These are phyloP conservation scores for Paspalum notatum DNA, from an alignment of 176 grass and related monocot species.

Conservation along the genomic window DNA sequence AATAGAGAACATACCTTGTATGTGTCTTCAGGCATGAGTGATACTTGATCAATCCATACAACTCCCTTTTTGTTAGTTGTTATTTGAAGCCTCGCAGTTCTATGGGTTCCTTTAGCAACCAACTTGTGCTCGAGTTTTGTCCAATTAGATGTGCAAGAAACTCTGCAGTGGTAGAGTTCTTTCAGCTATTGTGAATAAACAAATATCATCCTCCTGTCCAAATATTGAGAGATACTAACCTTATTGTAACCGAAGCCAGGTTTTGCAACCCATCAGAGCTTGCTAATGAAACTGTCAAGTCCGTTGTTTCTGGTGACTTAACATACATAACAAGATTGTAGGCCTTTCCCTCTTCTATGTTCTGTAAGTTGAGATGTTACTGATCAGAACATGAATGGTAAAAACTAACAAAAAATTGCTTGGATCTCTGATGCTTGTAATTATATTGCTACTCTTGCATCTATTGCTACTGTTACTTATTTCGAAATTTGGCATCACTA, in stretches of 20 bases:
- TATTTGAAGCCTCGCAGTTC: conserved; percentile 55
- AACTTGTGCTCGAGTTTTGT: conserved; percentile 53
- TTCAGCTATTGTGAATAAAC: neutral
- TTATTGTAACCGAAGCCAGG: conserved; percentile 59
- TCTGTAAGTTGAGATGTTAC: conserved; percentile 63
- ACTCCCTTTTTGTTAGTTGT: conserved; percentile 52
- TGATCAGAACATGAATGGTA: neutral
- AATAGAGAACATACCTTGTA: conserved; percentile 44
- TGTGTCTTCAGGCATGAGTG: conserved; percentile 64
- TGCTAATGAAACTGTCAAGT: conserved; percentile 67
- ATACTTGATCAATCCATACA: conserved; percentile 71
- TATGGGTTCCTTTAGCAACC: conserved; percentile 46
- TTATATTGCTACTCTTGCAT: neutral
- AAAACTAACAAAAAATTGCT: neutral
- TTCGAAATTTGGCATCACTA: neutral
- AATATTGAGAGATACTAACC: conserved; percentile 49
- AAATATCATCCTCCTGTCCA: neutral
- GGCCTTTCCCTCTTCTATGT: conserved; percentile 81
- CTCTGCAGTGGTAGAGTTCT: conserved; percentile 29
- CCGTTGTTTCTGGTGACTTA: conserved; percentile 49
- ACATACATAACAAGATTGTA: conserved; percentile 84
- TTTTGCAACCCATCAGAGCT: conserved; percentile 62
- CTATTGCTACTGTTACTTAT: neutral
- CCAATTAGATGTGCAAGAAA: conserved; percentile 47
- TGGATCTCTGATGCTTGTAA: neutral